Base-by-base conservation (phyloP, 2,329 filamentous ascomycete genomes). In the Westerdykella sp. region DNA sequence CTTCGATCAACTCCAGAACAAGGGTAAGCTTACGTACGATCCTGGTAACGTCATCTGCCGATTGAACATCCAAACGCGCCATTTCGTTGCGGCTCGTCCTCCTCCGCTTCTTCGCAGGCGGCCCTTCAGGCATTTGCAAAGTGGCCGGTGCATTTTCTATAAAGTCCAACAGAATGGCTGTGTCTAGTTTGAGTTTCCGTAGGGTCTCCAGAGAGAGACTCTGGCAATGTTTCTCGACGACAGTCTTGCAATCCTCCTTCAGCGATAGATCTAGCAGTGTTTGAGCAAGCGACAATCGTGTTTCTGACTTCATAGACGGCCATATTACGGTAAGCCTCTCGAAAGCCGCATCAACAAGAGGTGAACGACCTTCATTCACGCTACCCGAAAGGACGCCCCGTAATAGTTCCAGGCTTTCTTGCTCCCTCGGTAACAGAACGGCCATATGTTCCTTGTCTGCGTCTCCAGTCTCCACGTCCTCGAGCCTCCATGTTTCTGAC, bases 1-100 rank as follows among this genome's bases (percentile, higher is more conserved):
- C 80, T 60, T 97, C 90, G 13, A 97, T 79, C 21, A 97, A 71
- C 63, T 97, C 90, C 31, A 97, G 73, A 10, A 96, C 86, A 59
- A 95, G 82, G 0, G 90, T 95, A 42, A 91, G 78, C 55, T 84
- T 85, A 54, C 81, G 80, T 49, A 96, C 76, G 6, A 83, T 77
- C 38, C 77, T 75, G 50, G 78, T 79, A 23, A 90, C 68, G 57
- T 87, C 81, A 6, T 78, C 74, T 28, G 81, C 79, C 43, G 82
- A 77, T 49, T 82, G 79, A 12, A 77, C 72, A 30, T 78, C 76
- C 42, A 80, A 72, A 37, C 77, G 78, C 42, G 80, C 76, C 51
- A 79, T 77, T 51, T 86, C 84, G 13, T 79, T 83, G 42, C 84
- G 80, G 66, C 86, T 94, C 0, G 81, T 87, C 43, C 88, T 79